Evolutionary conservation across 768 basidiomycete genomes (phyloP), one percentile per base, ranked within the genome.

Genomic region (Cubamyces lactineus): DNA sequence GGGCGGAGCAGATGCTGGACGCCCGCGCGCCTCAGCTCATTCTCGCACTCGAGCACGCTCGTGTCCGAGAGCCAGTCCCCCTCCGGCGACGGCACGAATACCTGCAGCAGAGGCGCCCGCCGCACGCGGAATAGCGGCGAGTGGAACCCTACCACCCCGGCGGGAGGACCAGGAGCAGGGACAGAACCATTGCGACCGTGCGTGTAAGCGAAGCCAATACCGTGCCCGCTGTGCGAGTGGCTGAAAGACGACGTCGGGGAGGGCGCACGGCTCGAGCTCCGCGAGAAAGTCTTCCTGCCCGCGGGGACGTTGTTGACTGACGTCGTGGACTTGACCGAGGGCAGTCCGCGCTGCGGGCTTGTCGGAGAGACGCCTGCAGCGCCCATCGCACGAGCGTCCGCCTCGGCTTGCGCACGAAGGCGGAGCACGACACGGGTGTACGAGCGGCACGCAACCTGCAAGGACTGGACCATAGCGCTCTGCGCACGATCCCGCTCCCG

Each of bases 41-140:
- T 84, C 72, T 95, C 93, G 70, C 92, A 94, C 67, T 89, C 88
- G 57, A 92, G 68, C 19, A 95, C 86, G 60, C 90, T 88, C 66
- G 84, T 80, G 72, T 94, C 92, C 11, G 88, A 88, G 48, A 95
- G 76, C 92, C 92, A 95, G 65, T 89, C 87, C 7, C 92, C 92
- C 55, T 92, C 91, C 0, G 89, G 89, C 9, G 89, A 91, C 19
- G 92, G 93, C 3, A 95, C 89, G 68, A 93, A 94, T 39, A 92
- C 89, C 21, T 90, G 78, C 64, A 94, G 69, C 19, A 94, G 76
- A 23, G 91, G 91, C 2, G 93, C 92, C 15, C 91, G 86, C 16
- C 86, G 82, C 9, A 81, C 71, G 30, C 85, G 80, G 79, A 86
- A 88, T 53, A 94, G 77, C 7, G 92, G 89, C 0, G 89, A 92